A percentile compares a stretch with the other conserved stretches of the same genome.
Conservation (phyloP, 768 basidiomycete species). For the Leccinum boreale region DNA sequence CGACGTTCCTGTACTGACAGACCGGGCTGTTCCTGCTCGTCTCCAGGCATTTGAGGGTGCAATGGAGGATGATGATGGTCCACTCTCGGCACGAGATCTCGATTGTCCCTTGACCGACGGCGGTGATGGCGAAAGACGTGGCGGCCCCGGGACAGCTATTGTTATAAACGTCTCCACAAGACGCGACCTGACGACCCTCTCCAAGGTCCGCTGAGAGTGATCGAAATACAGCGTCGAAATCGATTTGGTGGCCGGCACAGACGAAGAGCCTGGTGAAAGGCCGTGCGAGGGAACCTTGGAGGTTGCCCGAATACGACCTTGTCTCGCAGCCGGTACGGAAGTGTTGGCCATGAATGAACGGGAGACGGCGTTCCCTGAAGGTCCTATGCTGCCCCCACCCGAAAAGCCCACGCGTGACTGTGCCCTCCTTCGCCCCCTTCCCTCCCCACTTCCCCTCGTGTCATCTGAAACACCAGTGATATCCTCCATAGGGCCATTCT, state of each 20-base stretch:
- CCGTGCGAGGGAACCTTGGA: slow-evolving; percentile 49
- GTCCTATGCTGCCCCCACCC: slow-evolving; percentile 16
- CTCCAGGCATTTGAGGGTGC: slow-evolving; percentile 3
- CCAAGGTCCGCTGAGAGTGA: slow-evolving; percentile 65
- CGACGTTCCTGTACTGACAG: slow-evolving; percentile 14
- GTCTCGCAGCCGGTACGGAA: slow-evolving; percentile 34
- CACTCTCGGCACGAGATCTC: slow-evolving; percentile 27
- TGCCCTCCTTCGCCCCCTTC: slow-evolving; percentile 41
- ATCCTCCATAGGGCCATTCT: slow-evolving; percentile 46
- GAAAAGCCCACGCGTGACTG: slow-evolving; percentile 45
- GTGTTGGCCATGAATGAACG: slow-evolving; percentile 16
- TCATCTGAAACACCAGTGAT: slow-evolving; percentile 27
- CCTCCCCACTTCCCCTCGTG: slow-evolving; percentile 26
- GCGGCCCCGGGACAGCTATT: slow-evolving; percentile 40
- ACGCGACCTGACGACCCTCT: slow-evolving; percentile 68
- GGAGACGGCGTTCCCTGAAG: slow-evolving; percentile 9
- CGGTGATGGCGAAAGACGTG: slow-evolving; percentile 24
- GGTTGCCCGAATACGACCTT: slow-evolving; percentile 44
- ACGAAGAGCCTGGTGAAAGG: slow-evolving; percentile 8
- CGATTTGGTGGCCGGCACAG: slow-evolving; percentile 1
- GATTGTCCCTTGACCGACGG: slow-evolving; percentile 22
- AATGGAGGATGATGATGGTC: slow-evolving; percentile 11
- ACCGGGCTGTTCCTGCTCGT: slow-evolving; percentile 7
- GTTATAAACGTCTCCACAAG: slow-evolving; percentile 77
- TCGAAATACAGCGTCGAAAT: slow-evolving; percentile 42